A percentile compares a stretch with the other conserved stretches of the same genome.
Conservation (phyloP, 2,329 filamentous ascomycete species). For the Trichoderma guizhouense region DNA sequence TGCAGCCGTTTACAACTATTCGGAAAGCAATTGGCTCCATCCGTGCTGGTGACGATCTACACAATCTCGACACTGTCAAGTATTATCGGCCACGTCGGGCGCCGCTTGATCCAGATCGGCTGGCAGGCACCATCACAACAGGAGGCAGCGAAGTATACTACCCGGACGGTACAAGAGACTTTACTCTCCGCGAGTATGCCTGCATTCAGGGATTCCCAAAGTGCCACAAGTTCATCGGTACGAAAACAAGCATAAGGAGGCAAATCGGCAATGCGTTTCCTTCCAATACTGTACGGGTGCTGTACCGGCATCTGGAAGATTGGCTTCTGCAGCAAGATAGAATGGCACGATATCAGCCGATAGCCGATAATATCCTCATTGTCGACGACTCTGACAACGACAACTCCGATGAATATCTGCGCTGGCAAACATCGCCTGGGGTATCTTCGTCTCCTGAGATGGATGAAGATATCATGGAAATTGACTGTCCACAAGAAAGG, state of each 20-base stretch:
- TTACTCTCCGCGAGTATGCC: slow-evolving; percentile 66
- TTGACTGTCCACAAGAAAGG: neutral
- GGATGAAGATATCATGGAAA: slow-evolving; percentile 22
- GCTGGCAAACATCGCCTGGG: slow-evolving; percentile 8
- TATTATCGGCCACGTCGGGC: slow-evolving; percentile 29
- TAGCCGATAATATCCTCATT: slow-evolving; percentile 24
- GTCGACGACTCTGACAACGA: slow-evolving; percentile 27
- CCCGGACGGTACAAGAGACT: slow-evolving; percentile 58
- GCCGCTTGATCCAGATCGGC: slow-evolving; percentile 45
- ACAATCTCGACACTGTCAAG: slow-evolving; percentile 34
- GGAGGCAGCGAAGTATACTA: slow-evolving; percentile 62
- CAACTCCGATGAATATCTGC: slow-evolving; percentile 22
- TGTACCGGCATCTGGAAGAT: slow-evolving; percentile 47
- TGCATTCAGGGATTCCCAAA: slow-evolving; percentile 66
- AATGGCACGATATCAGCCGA: slow-evolving; percentile 24
- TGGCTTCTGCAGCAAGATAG: slow-evolving; percentile 46
- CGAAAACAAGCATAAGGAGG: slow-evolving; percentile 43
- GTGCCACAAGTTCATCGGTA: slow-evolving; percentile 54
- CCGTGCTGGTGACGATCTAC: slow-evolving; percentile 34
- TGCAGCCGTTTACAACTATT: slow-evolving; percentile 44
- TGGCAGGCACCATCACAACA: slow-evolving; percentile 62
- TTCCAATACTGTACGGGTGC: slow-evolving; percentile 49
- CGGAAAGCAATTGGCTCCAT: slow-evolving; percentile 40
- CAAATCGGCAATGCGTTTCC: slow-evolving; percentile 83
- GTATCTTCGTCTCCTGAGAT: slow-evolving; percentile 24